phyloP scores from a whole-genome alignment of 2,329 filamentous ascomycete species.

The Plectosphaerella plurivora region DNA sequence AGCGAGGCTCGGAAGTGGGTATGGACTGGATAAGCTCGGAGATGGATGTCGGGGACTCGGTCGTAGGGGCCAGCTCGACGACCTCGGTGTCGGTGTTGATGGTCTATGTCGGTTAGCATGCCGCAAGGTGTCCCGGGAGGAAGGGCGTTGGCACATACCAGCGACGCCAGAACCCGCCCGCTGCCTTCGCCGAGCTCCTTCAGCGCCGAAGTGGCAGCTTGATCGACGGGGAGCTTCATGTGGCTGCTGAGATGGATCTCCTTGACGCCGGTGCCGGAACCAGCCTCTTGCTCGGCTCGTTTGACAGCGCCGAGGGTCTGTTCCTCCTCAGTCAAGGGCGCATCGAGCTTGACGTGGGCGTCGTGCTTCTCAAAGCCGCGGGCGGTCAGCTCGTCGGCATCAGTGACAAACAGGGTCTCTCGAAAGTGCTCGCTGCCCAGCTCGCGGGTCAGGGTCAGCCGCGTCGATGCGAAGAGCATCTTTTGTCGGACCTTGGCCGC shows the following conservation, averaged over 20 bases:
- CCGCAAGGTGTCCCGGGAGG: background rate
- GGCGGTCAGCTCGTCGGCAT: conserved; percentile 62
- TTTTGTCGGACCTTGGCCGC: conserved; percentile 76
- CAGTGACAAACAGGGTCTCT: conserved; percentile 70
- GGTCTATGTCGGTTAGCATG: conserved; percentile 41
- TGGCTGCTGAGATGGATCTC: conserved; percentile 56
- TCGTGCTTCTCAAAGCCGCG: conserved; percentile 71
- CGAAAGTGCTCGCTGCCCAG: conserved; percentile 75
- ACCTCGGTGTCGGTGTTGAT: conserved; percentile 68
- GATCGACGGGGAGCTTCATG: conserved; percentile 53
- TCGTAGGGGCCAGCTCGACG: conserved; percentile 58
- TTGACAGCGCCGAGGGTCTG: conserved; percentile 66
- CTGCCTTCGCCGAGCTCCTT: conserved; percentile 49
- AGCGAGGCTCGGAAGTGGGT: conserved; percentile 65
- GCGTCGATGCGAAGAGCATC: conserved; percentile 79
- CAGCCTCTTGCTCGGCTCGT: conserved; percentile 69
- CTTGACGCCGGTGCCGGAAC: conserved; percentile 58
- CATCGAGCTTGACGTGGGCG: conserved; percentile 57
- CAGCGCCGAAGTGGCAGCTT: conserved; percentile 62
- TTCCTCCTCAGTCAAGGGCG: conserved; percentile 78
- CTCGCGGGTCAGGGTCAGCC: conserved; percentile 70
- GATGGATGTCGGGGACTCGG: conserved; percentile 49
- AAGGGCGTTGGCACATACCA: conserved; percentile 42
- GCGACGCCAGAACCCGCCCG: conserved; percentile 53
- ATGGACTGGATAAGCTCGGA: conserved; percentile 56